phyloP scores from a whole-genome alignment of 1,284 basidiomycete genomes.

The Trichosporon coremiiforme region DNA sequence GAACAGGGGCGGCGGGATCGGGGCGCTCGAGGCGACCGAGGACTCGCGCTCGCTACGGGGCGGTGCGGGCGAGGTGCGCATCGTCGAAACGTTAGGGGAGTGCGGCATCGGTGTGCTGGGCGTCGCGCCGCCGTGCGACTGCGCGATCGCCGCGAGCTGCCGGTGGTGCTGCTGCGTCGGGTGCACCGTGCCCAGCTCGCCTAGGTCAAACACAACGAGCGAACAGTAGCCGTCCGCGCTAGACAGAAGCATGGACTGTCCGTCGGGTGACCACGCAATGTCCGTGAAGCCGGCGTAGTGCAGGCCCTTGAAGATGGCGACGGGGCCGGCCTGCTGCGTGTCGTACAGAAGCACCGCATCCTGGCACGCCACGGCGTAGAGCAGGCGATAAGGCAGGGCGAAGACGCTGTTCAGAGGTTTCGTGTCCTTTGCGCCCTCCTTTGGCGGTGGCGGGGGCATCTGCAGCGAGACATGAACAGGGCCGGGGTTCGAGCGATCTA shows the following conservation, averaged over 20 bases:
- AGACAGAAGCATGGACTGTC: slow-evolving; percentile 86
- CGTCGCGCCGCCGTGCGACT: slow-evolving; percentile 62
- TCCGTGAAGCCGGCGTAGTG: slow-evolving; percentile 99
- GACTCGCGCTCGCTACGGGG: slow-evolving; percentile 50
- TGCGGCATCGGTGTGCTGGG: slow-evolving; percentile 53
- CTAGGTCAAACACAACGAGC: slow-evolving; percentile 72
- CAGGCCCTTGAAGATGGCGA: slow-evolving; percentile 89
- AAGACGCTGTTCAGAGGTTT: slow-evolving; percentile 63
- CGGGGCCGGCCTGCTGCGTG: slow-evolving; percentile 90
- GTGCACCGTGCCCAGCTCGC: slow-evolving; percentile 82
- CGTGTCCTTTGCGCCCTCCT: slow-evolving; percentile 35
- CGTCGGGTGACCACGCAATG: slow-evolving; percentile 94
- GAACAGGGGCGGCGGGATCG: slow-evolving; percentile 35
- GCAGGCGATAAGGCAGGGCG: slow-evolving; percentile 86
- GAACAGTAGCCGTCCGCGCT: slow-evolving; percentile 98
- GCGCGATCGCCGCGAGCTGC: slow-evolving; percentile 82
- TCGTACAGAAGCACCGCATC: slow-evolving; percentile 95
- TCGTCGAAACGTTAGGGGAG: slow-evolving; percentile 58
- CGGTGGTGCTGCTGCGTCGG: slow-evolving; percentile 84
- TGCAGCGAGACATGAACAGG: slow-evolving; percentile 51
- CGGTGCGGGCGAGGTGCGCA: slow-evolving; percentile 47
- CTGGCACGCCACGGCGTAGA: slow-evolving; percentile 96
- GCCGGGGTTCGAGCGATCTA: slow-evolving; percentile 66
- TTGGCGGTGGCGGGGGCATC: slow-evolving; percentile 57
- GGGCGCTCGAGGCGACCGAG: slow-evolving; percentile 39